Base-by-base conservation (phyloP, 2,329 filamentous ascomycete species). In the Ophiostoma pallidulum region DNA sequence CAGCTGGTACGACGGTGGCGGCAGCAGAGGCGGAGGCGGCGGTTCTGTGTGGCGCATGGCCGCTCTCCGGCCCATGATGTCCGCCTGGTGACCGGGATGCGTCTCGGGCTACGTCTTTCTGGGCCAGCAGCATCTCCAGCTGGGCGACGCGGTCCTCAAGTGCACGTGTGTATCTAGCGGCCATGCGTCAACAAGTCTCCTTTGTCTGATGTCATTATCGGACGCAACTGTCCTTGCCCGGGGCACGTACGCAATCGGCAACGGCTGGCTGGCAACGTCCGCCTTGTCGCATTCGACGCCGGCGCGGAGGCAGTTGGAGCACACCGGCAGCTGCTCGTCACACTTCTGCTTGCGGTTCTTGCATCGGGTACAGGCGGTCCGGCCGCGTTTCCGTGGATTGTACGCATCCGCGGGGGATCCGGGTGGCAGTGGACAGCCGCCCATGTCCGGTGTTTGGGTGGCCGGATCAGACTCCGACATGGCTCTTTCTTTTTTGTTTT, bases 331-430 rank as follows among this genome's bases (percentile, higher is more conserved):
- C 40, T 40, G 38, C 24, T 44, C 48, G 18, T 47, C 48, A 29
- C 48, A 51, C 41, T 50, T 50, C 18, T 50, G 85, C 56, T 91
- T 85, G 33, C 88, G 77, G 10, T 86, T 73, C 51, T 82, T 95
- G 89, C 0, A 86, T 77, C 1, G 87, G 87, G 59, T 78, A 77
- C 42, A 95, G 68, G 0, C 88, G 87, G 55, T 94, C 86, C 19
- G 94, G 68, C 36, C 88, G 73, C 69, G 41, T 14, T 47, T 87
- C 78, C 58, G 78, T 18, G 78, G 70, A 94, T 94, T 36, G 26
- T 28, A 4, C 26, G 39, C 16, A 19, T 31, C 16, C 8, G n/a
- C 39, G n/a, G 39, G 24, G 24, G 24, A 28, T 5, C 24, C n/a
- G 19, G 16, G 4, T 16, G 26, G 28, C 3, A 12, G 18, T 26